phyloP scores from a whole-genome alignment of 768 basidiomycete species.

The Cystofilobasidium macerans region DNA sequence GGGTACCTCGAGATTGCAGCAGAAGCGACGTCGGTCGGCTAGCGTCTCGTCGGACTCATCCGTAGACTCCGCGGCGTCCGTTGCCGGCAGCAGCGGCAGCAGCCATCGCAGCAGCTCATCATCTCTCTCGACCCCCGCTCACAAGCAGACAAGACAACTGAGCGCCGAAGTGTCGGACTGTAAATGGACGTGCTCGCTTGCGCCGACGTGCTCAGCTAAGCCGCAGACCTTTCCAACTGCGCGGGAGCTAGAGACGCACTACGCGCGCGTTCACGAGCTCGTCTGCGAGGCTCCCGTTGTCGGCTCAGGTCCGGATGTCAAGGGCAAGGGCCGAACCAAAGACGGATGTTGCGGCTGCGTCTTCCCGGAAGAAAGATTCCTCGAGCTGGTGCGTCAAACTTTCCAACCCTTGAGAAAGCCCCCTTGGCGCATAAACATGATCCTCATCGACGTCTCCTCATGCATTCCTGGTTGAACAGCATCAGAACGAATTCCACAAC shows the following conservation, averaged over 20 bases:
- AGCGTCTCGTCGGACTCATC: slow-evolving; percentile 8
- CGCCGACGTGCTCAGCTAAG: slow-evolving; percentile 4
- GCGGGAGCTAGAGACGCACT: neutral
- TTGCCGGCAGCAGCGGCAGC: neutral
- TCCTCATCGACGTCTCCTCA: too few species aligned
- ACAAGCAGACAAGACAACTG: too few species aligned
- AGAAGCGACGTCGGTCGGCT: neutral
- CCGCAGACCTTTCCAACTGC: neutral
- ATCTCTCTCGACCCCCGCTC: too few species aligned
- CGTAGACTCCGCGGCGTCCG: neutral
- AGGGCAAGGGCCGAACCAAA: neutral
- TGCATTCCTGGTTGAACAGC: neutral
- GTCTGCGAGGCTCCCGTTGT: slow-evolving; percentile 1
- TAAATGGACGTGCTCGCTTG: neutral
- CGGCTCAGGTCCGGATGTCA: neutral
- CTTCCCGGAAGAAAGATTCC: neutral
- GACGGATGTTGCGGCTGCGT: neutral
- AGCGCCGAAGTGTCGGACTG: too few species aligned
- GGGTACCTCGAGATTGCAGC: neutral
- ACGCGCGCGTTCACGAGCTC: slow-evolving; percentile 6
- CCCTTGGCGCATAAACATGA: too few species aligned
- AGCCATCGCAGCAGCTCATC: neutral
- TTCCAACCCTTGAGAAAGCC: neutral
- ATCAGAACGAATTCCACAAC: slow-evolving; percentile 11
- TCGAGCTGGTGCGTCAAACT: neutral